These are phyloP conservation scores for Nyctanthes arbortristis DNA, from an alignment of 257 asterid genomes.

Conservation along the genomic window DNA sequence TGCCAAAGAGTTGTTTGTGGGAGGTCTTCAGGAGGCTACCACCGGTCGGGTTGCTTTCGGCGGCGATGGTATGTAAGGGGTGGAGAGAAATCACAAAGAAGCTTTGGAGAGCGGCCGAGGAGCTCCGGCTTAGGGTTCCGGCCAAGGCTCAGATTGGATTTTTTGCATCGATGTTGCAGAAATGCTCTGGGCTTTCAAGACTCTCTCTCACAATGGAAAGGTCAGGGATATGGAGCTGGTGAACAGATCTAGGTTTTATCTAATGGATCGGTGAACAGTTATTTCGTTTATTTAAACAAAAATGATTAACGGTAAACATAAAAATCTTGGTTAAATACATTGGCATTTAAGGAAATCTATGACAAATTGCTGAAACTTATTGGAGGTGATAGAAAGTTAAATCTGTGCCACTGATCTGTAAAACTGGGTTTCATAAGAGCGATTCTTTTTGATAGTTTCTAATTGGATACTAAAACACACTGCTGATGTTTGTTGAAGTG, in stretches of 20 bases:
- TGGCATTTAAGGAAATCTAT: not conserved
- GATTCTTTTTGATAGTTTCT: conserved; percentile 5
- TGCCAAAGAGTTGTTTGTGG: conserved; percentile 72
- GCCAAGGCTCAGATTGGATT: conserved; percentile 71
- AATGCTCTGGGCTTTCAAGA: conserved; percentile 69
- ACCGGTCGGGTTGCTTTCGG: conserved; percentile 64
- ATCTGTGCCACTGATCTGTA: conserved; percentile 13
- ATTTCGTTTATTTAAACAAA: conserved; percentile 33
- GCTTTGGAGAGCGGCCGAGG: conserved; percentile 90
- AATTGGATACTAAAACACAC: conserved; percentile 16
- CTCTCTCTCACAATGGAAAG: conserved; percentile 82
- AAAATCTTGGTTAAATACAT: conserved; percentile 15
- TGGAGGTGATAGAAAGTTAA: not conserved
- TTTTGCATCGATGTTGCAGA: conserved; percentile 87
- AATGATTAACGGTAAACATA: conserved; percentile 9
- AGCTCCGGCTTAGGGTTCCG: conserved; percentile 83
- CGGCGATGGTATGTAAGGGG: conserved; percentile 80
- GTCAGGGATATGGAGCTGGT: conserved; percentile 41
- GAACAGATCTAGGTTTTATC: conserved; percentile 39
- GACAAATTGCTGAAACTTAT: not conserved
- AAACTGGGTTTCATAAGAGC: not conserved
- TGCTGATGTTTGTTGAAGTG: not conserved
- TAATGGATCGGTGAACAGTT: conserved; percentile 19
- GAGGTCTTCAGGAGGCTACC: conserved; percentile 86
- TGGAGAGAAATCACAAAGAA: conserved; percentile 75